Evolutionary conservation across 345 rosid genomes (phyloP).

Genomic region (Salix brachista): DNA sequence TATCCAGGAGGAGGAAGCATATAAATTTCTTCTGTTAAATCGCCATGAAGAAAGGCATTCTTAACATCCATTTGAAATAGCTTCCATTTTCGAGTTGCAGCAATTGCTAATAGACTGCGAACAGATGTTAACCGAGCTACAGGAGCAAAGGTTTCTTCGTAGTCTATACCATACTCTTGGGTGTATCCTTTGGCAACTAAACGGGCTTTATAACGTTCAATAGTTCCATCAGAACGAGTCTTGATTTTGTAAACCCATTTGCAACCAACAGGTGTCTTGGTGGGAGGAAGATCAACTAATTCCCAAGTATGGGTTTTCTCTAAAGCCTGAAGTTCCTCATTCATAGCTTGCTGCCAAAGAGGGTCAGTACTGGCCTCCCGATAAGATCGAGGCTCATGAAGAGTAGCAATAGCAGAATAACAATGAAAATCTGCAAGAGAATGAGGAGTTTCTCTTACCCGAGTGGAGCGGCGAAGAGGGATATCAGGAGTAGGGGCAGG

Average conservation of each 20-base stretch:
- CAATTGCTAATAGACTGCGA: too few relatives aligned
- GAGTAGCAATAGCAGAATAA: background rate
- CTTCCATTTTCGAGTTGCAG: too few relatives aligned
- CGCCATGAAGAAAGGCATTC: background rate
- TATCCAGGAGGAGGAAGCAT: too few relatives aligned
- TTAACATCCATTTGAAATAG: too few relatives aligned
- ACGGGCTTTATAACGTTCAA: background rate
- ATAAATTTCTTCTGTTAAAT: too few relatives aligned
- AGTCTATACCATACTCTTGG: background rate
- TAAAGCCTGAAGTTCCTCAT: background rate
- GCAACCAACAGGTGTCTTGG: background rate
- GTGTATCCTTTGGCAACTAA: background rate
- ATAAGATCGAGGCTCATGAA: background rate
- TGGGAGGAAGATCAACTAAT: background rate
- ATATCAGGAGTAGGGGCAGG: too few relatives aligned
- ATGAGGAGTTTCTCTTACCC: background rate
- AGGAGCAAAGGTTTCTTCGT: background rate
- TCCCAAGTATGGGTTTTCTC: constrained; percentile 8
- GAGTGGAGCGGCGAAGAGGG: background rate
- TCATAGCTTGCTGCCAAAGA: background rate
- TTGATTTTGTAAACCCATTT: constrained; percentile 1
- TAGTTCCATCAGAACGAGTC: background rate
- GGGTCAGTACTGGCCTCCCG: background rate
- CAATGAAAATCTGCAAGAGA: background rate
- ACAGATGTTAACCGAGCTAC: background rate